A percentile compares a stretch with the other conserved stretches of the same genome.
These are phyloP conservation scores for Noccaea caerulescens DNA, from an alignment of 345 rosid species.

Conservation along the genomic window DNA sequence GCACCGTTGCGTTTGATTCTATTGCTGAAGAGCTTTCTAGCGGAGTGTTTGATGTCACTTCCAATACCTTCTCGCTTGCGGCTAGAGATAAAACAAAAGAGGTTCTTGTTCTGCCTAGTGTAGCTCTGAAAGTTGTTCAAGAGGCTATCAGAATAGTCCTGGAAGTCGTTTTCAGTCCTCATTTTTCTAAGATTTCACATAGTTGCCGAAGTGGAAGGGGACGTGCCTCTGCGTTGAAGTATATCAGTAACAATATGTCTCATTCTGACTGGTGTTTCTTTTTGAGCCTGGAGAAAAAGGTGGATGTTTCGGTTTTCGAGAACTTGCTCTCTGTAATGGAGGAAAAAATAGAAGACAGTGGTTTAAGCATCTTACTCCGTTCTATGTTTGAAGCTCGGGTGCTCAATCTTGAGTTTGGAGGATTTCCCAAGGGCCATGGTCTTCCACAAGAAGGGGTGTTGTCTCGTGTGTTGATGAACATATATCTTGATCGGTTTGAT, in stretches of 20 bases:
- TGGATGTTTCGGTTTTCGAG: conserved; percentile 55
- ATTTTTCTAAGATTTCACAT: conserved; percentile 84
- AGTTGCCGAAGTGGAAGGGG: conserved; percentile 92
- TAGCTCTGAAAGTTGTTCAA: conserved; percentile 66
- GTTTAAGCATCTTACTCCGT: conserved; percentile 54
- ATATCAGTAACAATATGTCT: conserved; percentile 61
- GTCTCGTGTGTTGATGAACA: conserved; percentile 77
- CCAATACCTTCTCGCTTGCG: conserved; percentile 56
- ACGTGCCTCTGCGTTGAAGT: conserved; percentile 67
- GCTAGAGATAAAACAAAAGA: conserved; percentile 67
- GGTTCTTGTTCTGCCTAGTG: conserved; percentile 73
- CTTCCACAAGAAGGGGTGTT: conserved; percentile 94
- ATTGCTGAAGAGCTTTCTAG: conserved; percentile 63
- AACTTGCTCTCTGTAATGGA: conserved; percentile 64
- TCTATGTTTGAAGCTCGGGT: conserved; percentile 75
- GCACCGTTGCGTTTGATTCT: conserved; percentile 50
- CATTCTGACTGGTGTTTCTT: conserved; percentile 88
- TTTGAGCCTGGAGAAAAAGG: conserved; percentile 56
- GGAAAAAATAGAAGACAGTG: conserved; percentile 62
- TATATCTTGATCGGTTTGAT: conserved; percentile 79
- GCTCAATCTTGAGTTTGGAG: conserved; percentile 84
- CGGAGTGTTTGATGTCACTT: conserved; percentile 63
- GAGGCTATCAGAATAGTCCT: conserved; percentile 81
- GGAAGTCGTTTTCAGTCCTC: conserved; percentile 81
- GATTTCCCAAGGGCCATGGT: conserved; percentile 91